Conservation (phyloP, 2,329 filamentous ascomycete species). For the Pseudophaeomoniella oleicola region DNA sequence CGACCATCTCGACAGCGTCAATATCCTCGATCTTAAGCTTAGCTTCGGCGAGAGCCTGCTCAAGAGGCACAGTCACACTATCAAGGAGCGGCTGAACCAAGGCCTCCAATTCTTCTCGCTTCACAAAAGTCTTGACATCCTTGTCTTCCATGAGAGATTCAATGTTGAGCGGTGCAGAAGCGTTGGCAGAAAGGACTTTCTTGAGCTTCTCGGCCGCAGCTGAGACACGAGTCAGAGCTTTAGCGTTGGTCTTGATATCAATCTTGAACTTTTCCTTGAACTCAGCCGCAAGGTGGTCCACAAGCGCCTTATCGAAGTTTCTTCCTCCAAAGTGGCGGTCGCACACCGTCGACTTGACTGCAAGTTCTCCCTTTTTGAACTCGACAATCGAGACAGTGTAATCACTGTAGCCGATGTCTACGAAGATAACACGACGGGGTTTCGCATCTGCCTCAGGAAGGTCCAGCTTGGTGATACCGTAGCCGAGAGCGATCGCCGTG, state of each 20-base stretch:
- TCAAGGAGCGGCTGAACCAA: slow-evolving; percentile 73
- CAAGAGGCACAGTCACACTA: slow-evolving; percentile 58
- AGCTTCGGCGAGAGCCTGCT: slow-evolving; percentile 87
- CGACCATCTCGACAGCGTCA: slow-evolving; percentile 82
- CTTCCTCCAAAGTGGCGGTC: slow-evolving; percentile 96
- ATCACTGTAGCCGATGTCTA: slow-evolving; percentile 94
- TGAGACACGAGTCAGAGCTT: slow-evolving; percentile 74
- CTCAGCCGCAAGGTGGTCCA: slow-evolving; percentile 88
- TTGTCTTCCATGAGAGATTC: slow-evolving; percentile 98
- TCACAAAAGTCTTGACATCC: slow-evolving; percentile 78
- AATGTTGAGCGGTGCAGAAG: slow-evolving; percentile 82
- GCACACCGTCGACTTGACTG: slow-evolving; percentile 81
- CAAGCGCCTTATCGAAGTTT: slow-evolving; percentile 88
- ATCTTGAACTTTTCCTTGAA: slow-evolving; percentile 98
- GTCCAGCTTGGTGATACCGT: slow-evolving; percentile 95
- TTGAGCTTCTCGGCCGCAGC: slow-evolving; percentile 93
- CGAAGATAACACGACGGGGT: slow-evolving; percentile 75
- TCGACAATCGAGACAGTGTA: slow-evolving; percentile 91
- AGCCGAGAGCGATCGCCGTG: slow-evolving; percentile 87
- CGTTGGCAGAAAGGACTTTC: slow-evolving; percentile 95
- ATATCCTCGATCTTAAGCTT: slow-evolving; percentile 87
- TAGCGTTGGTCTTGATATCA: slow-evolving; percentile 79
- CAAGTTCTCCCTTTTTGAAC: slow-evolving; percentile 91
- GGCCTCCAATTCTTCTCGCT: slow-evolving; percentile 84
- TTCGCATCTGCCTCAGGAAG: slow-evolving; percentile 79